Percentiles rank a stretch among this genome's conserved stretches.
phyloP scores from a whole-genome alignment of 805 yeast genomes.

The Jamesozyma gamospora region DNA sequence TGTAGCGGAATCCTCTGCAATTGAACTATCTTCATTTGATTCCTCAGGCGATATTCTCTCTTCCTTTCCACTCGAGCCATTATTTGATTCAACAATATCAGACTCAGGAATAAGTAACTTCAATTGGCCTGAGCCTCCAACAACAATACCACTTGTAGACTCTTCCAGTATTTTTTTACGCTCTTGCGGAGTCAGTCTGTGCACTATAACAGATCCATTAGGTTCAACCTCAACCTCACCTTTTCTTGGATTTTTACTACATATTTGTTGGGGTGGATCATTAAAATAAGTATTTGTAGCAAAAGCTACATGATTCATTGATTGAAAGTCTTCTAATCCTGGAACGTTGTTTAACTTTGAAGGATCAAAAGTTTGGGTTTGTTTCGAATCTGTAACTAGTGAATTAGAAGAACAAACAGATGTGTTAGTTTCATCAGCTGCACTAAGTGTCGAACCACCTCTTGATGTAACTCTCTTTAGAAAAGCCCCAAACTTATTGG shows the following conservation, averaged over 20 bases:
- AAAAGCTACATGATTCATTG: slow-evolving; percentile 60
- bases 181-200: slow-evolving; percentile 47
- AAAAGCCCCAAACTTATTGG: slow-evolving; percentile 27
- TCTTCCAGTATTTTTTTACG: slow-evolving; percentile 34
- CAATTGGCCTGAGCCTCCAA: slow-evolving; percentile 67
- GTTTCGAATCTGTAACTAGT: not conserved
- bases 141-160: slow-evolving; percentile 61
- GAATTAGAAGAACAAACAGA: slow-evolving; percentile 5
- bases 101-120: slow-evolving; percentile 29
- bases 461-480: slow-evolving; percentile 27
- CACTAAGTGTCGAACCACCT: slow-evolving; percentile 6
- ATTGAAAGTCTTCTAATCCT: slow-evolving; percentile 33
- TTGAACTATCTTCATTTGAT: slow-evolving; percentile 18
- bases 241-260: slow-evolving; percentile 63
- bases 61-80: slow-evolving; percentile 6
- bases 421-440: not conserved
- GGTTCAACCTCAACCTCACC: slow-evolving; percentile 66
- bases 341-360: slow-evolving; percentile 26
- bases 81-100: slow-evolving; percentile 6
- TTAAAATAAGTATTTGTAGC: slow-evolving; percentile 63
- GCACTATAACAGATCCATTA: slow-evolving; percentile 45
- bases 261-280: slow-evolving; percentile 89
- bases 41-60: slow-evolving; percentile 18
- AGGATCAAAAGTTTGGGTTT: slow-evolving; percentile 9
- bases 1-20: not conserved